Evolutionary conservation across 805 yeast species (phyloP), one percentile per base, ranked within the genome.

Genomic region (Teunomyces pallodes): DNA sequence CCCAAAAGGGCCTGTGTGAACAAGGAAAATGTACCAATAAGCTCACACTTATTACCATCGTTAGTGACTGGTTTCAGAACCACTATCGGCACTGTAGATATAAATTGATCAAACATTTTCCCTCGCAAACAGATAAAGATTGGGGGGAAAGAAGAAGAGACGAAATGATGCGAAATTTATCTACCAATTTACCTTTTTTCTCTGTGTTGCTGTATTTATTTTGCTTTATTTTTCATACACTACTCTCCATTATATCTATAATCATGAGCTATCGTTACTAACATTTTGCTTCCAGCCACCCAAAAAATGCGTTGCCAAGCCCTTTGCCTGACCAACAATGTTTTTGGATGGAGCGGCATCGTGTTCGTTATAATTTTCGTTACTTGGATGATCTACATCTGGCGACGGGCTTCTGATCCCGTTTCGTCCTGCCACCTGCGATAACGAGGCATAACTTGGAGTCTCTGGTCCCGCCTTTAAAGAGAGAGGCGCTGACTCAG

Each of bases 21-120:
- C 29, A 92, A 72, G 0, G 97, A 89, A 49, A 90, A 87, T 3
- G 97, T 92, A 1, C 98, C 98, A 29, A 92, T 66, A 12, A 74
- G 56, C 53, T 72, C 77, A 58, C 78, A 74, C 48, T 72, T 70
- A 45, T 67, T 68, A 26, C 60, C 67, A 24, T 60, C 60, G 9
- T 46, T 54, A 9, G 16, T 26, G 33, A 38, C 45, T 8, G 43
- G 42, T 14, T 38, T 26, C 26, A 42, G 43, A 27, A 44, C 41
- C 16, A 46, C 30, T 2, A 33, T 38, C 5, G 42, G 52, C 10
- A 43, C 35, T 9, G 36, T n/a, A n/a, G 27, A 26, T 16, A 46
- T 30, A 9, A 49, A 24, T 14, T 32, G 10, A 9, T 39, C 39
- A 17, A 50, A n/a, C 31, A 50, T 52, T 9, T 44, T 20, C 13